phyloP scores from a whole-genome alignment of 495 filamentous ascomycete species.

The Aspergillus kassunensis region DNA sequence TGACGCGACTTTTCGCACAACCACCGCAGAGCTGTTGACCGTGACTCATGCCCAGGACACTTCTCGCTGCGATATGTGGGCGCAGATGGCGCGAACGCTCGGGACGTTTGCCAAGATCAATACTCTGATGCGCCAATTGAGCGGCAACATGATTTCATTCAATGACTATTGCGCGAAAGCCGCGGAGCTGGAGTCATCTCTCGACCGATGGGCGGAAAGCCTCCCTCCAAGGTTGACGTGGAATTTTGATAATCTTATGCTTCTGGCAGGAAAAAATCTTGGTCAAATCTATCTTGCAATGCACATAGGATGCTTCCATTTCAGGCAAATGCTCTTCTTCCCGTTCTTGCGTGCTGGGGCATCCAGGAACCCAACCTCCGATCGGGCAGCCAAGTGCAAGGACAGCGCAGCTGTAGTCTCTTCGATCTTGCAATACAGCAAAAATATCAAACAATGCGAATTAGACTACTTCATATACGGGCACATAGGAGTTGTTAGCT shows the following conservation, averaged over 20 bases:
- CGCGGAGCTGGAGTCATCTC: slow-evolving; percentile 1
- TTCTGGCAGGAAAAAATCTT: slow-evolving; percentile 11
- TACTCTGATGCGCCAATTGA: slow-evolving; percentile 14
- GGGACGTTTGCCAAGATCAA: slow-evolving; percentile 20
- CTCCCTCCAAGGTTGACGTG: slow-evolving; percentile 14
- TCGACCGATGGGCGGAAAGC: slow-evolving; percentile 16
- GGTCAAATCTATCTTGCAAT: slow-evolving; percentile 22
- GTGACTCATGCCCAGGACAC: not conserved
- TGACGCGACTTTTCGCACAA: slow-evolving; percentile 17
- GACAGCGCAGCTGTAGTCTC: slow-evolving; percentile 16
- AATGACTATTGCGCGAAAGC: slow-evolving; percentile 16
- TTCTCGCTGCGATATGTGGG: slow-evolving; percentile 20
- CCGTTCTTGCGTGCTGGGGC: slow-evolving; percentile 19
- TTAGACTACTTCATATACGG: slow-evolving; percentile 24
- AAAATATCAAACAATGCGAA: slow-evolving; percentile 16
- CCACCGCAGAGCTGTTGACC: slow-evolving; percentile 2
- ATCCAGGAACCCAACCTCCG: not conserved
- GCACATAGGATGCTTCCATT: slow-evolving; percentile 25
- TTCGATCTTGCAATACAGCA: slow-evolving; percentile 14
- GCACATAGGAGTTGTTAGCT: slow-evolving; percentile 23
- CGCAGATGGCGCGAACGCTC: slow-evolving; percentile 22
- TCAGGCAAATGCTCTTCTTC: slow-evolving; percentile 26
- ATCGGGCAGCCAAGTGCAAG: slow-evolving; percentile 17
- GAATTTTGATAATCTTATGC: slow-evolving; percentile 15
- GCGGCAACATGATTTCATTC: slow-evolving; percentile 14